phyloP scores from a whole-genome alignment of 208 protist genomes.

The Crithidia expoeki region DNA sequence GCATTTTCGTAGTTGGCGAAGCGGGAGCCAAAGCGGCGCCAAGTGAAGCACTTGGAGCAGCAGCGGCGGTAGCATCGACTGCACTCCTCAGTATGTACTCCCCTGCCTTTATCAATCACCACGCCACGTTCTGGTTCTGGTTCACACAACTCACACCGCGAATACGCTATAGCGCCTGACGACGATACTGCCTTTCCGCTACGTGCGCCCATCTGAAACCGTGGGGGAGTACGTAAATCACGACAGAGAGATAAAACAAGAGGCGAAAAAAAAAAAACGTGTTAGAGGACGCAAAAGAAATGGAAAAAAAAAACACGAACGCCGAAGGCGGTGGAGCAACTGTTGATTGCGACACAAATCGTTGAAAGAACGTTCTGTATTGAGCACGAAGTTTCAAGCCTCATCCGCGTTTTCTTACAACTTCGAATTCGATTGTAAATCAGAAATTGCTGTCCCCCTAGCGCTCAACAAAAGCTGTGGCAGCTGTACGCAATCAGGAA shows the following conservation, averaged over 20 bases:
- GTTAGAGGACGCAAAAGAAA: not conserved
- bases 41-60: constrained; percentile 29
- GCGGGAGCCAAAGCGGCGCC: constrained; percentile 28
- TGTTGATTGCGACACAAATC: not conserved
- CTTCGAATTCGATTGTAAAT: not conserved
- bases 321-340: not conserved
- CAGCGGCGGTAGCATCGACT: constrained; percentile 30
- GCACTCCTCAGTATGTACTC: constrained; percentile 3
- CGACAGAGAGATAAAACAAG: not conserved
- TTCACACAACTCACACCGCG: constrained; percentile 20
- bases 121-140: not conserved
- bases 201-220: constrained; percentile 19
- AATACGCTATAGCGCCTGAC: not conserved
- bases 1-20: constrained; percentile 20
- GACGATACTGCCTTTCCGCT: constrained; percentile 14
- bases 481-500: not conserved
- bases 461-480: too few species aligned
- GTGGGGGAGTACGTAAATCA: not conserved
- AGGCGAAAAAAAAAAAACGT: not conserved
- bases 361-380: not conserved
- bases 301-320: constrained; percentile 1
- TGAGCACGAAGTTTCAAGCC: not conserved
- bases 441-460: not conserved
- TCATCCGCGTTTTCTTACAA: not conserved
- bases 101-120: not conserved